Conservation (phyloP, 2,329 filamentous ascomycete species). For the Colletotrichum theobromicola region DNA sequence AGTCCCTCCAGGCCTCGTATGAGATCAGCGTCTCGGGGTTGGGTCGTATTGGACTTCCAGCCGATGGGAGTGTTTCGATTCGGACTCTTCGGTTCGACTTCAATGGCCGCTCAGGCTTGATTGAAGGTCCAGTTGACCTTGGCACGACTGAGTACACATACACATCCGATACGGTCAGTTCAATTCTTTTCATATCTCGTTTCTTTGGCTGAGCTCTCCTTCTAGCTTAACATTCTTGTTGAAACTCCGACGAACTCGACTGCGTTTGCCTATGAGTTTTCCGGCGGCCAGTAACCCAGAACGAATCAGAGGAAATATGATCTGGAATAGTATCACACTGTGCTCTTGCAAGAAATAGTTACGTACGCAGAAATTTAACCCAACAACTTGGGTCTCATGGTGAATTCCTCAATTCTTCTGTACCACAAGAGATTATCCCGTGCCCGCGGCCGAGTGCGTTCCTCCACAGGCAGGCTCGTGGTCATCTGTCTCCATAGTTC, state of each 20-base stretch:
- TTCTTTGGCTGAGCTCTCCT: neutral
- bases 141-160: neutral
- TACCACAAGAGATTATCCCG: too few relatives aligned
- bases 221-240: neutral
- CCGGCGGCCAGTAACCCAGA: neutral
- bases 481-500: too few relatives aligned
- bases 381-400: too few relatives aligned
- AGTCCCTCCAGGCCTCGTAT: neutral
- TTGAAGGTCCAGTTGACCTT: neutral
- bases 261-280: neutral
- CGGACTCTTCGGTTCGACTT: neutral
- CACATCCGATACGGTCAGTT: neutral
- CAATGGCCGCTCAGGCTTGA: neutral
- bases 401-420: too few relatives aligned
- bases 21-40: neutral
- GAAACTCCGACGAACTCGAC: neutral
- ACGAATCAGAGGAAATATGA: rapidly evolving
- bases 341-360: too few relatives aligned
- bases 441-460: too few relatives aligned
- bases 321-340: too few relatives aligned
- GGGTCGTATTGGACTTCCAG: neutral
- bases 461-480: too few relatives aligned
- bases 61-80: neutral
- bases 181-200: neutral
- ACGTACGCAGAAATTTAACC: too few relatives aligned